Percentiles rank a stretch among this genome's conserved stretches.
Evolutionary conservation across 306 rosid species (phyloP).

Genomic region (Malus fusca): DNA sequence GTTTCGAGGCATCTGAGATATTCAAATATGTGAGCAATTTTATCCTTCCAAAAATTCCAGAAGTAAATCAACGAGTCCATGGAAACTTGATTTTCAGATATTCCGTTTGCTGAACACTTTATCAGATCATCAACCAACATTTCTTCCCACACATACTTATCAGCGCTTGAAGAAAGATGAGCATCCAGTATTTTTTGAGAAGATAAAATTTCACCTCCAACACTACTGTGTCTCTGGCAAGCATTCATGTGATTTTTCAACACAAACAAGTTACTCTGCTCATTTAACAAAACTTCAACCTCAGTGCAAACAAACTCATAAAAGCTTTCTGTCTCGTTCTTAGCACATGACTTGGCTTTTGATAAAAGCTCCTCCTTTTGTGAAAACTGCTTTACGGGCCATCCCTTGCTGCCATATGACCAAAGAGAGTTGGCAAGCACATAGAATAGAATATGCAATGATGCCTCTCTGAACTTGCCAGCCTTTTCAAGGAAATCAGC

Average conservation of each 20-base stretch:
- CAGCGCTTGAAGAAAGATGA: conserved; percentile 33
- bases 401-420: conserved; percentile 53
- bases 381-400: conserved; percentile 55
- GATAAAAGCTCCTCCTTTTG: conserved; percentile 36
- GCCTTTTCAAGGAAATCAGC: conserved; percentile 55
- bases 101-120: conserved; percentile 17
- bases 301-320: conserved; percentile 35
- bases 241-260: conserved; percentile 25
- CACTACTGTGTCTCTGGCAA: conserved; percentile 28
- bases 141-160: conserved; percentile 38
- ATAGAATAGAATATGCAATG: conserved; percentile 27
- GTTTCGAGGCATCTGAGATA: conserved; percentile 27
- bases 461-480: conserved; percentile 42
- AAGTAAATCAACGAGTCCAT: conserved; percentile 46
- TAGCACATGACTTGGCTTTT: conserved; percentile 46
- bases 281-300: conserved; percentile 36
- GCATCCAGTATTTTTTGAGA: conserved; percentile 51
- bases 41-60: conserved; percentile 68
- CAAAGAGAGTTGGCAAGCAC: conserved; percentile 59
- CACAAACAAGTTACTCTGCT: conserved; percentile 7
- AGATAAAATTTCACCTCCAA: conserved; percentile 46
- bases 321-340: conserved; percentile 22
- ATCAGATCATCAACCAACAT: conserved; percentile 16
- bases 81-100: conserved; percentile 33
- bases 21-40: conserved; percentile 25